Percentiles rank a stretch among this genome's conserved stretches.
Evolutionary conservation across 306 rosid species (phyloP).

Genomic region (Casuarina equisetifolia): DNA sequence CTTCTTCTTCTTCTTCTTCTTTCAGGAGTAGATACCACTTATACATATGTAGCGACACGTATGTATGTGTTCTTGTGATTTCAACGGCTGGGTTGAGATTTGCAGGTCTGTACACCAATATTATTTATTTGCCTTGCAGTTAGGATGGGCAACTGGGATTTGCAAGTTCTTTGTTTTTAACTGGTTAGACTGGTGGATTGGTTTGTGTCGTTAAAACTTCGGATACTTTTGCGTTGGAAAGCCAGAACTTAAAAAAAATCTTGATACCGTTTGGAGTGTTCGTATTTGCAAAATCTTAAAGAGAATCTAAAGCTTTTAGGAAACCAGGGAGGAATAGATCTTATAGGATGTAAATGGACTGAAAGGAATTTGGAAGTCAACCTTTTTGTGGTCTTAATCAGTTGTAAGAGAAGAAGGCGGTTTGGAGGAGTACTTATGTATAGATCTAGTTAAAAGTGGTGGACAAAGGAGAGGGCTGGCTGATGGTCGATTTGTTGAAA

Average conservation of each 20-base stretch:
- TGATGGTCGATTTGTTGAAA: not conserved
- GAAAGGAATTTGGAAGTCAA: not conserved
- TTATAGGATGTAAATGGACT: not conserved
- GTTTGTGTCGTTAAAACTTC: not conserved
- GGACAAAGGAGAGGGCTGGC: not conserved
- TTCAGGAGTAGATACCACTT: not conserved
- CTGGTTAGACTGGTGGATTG: slow-evolving; percentile 4
- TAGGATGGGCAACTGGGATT: not conserved
- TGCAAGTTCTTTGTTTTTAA: not conserved
- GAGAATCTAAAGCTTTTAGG: not conserved
- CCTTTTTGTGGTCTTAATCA: not conserved
- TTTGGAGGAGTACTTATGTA: not conserved
- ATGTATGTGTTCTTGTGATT: not conserved
- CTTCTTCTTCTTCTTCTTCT: not conserved
- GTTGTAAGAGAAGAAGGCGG: not conserved
- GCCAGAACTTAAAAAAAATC: not conserved
- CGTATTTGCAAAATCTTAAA: not conserved
- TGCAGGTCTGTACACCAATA: too few relatives aligned
- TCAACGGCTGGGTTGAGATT: too few relatives aligned
- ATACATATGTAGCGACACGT: not conserved
- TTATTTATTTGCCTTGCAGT: not conserved
- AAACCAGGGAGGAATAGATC: not conserved
- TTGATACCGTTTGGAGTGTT: not conserved
- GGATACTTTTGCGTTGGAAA: not conserved
- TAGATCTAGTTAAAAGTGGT: not conserved